Base-by-base conservation (phyloP, 805 yeast genomes). In the Phaffomyces thermotolerans region DNA sequence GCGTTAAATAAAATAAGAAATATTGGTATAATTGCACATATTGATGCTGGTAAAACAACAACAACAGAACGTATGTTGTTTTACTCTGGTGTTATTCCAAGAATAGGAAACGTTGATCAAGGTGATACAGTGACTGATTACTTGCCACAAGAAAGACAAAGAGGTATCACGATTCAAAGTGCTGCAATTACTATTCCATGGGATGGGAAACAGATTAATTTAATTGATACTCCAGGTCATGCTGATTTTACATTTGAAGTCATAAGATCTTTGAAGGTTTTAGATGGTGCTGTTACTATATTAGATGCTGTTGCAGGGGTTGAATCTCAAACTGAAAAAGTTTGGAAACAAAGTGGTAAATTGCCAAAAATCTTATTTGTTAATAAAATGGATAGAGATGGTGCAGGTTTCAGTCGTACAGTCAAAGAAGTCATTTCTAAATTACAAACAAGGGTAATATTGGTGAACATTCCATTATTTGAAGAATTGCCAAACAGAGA, bases 1-100 rank as follows among this genome's bases (percentile, higher is more conserved):
- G 18, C 43, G 30, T 37, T 43, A 12, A 37, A 35, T 24, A 53
- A 66, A 42, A 74, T 84, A 22, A 68, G 99, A 47, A 91, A 93
- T 63, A 86, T 93, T 30, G 99, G 99, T 2, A 88, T 93, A 53
- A 89, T 93, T 34, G 99, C 99, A n/a, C 99, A 93, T 60, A 93
- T 93, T 42, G 99, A 93, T 68, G 99, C 99, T 3, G 99, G 99
- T 0, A 93, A 93, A 63, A 93, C 99, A 4, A 93, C 99, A 2
- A 90, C 99, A 1, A 91, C 99, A 0, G 99, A 93, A 60, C 69
- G 98, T 37, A 85, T 93, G 88, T 76, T 93, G n/a, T 91, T 75
- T 58, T 90, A 84, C 59, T 74, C 90, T 42, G 98, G 98, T 0
- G 72, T 81, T 45, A 91, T 85, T 1, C 69, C 71, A 24, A 62